Base-by-base conservation (phyloP, 169 alveolate species). In the Cryptosporidium baileyi region DNA sequence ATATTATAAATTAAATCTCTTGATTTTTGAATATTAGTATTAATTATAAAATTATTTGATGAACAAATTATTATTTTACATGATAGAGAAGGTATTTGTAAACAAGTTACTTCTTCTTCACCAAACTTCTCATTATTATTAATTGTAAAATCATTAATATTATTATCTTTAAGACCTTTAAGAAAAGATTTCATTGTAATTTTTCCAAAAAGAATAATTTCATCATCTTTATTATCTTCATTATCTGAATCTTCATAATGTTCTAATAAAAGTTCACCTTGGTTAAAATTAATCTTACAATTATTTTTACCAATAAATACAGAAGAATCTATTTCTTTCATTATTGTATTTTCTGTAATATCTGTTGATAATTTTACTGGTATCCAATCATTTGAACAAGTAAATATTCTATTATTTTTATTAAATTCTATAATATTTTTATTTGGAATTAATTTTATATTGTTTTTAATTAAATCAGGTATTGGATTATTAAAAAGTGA, bases 231-330 rank as follows among this genome's bases (percentile, higher is more conserved):
- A 38, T 51, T 47, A 26, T 67, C 15, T 36, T 40, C 15, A 38
- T 17, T 2, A 5, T 0, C 36, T 24, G 26, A 41, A 1, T 62
- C 26, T 40, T 38, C 22, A 62, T n/a, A 36, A 17, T 49, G 7
- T 15, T 74, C 85, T 22, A 74, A 26, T 52, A 57, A 22, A 22
- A 74, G 28, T 51, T 54, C n/a, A 17, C 74, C 85, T 7, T 74
- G 43, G 6, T 24, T 38, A 54, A 22, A 41, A 40, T 74, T 38
- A 17, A 74, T 38, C 32, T 19, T 30, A 41, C 62, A 26, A 30
- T 74, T 45, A 9, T 7, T 32, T 54, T 57, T 74, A 11, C 74
- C 59, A 22, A 74, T 59, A 41, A 38, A 74, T 54, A 32, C 22
- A 28, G 36, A 38, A 32, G 47, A 49, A 24, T 17, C 19, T 19